A percentile compares a stretch with the other conserved stretches of the same genome.
Conservation (phyloP, 257 asterid species). For the Asclepias syriaca region DNA sequence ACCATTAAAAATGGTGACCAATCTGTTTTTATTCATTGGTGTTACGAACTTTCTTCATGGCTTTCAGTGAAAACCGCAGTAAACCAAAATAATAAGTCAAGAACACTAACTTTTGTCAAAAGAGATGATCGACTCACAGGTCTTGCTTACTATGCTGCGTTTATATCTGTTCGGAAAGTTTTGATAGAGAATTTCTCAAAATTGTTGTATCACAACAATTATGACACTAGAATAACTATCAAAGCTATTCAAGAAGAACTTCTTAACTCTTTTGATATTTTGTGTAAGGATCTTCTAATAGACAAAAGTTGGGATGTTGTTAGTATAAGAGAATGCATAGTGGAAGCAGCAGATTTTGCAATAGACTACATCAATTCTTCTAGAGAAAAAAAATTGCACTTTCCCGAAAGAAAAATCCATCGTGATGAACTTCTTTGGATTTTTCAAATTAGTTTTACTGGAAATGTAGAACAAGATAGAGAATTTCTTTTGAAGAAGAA, state of each 20-base stretch:
- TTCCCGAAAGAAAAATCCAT: neutral
- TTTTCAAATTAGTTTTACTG: neutral
- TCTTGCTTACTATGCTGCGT: neutral
- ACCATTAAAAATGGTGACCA: neutral
- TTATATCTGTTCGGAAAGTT: neutral
- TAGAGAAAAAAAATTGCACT: neutral
- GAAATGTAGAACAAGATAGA: neutral
- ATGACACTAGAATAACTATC: neutral
- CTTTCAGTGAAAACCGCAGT: neutral
- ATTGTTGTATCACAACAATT: neutral
- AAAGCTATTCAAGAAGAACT: neutral
- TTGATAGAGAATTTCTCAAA: neutral
- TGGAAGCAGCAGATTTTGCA: neutral
- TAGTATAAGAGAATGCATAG: neutral
- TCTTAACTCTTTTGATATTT: neutral
- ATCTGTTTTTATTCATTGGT: neutral
- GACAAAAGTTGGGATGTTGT: neutral
- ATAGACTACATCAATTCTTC: neutral
- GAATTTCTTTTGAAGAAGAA: neutral
- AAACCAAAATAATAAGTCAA: too few relatives aligned
- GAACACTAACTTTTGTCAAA: neutral
- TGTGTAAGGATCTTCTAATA: neutral
- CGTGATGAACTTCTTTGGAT: neutral
- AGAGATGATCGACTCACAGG: neutral
- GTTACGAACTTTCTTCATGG: neutral